These are phyloP conservation scores for Carallia brachiata DNA, from an alignment of 345 rosid genomes.

Conservation along the genomic window DNA sequence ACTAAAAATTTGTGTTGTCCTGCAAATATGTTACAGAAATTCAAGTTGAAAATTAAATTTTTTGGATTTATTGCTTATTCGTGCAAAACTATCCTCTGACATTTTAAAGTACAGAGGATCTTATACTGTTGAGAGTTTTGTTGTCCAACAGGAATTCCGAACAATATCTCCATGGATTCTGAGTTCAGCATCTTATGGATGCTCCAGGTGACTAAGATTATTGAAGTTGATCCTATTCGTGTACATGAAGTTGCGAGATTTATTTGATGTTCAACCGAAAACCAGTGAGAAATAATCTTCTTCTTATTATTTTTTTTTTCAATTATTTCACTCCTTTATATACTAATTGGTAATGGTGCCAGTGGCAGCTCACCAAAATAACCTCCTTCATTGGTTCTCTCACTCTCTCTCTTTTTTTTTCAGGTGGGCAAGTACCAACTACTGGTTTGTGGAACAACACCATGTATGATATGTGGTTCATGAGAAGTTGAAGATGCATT, in stretches of 20 bases:
- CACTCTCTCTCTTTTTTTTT: conserved; percentile 1
- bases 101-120: background rate
- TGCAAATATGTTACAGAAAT: background rate
- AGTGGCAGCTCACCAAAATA: conserved; percentile 8
- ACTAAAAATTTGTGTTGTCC: too few relatives aligned
- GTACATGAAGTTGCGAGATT: conserved; percentile 94
- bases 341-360: conserved; percentile 7
- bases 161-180: background rate
- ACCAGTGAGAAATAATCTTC: conserved; percentile 51
- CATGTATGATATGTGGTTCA: conserved; percentile 96
- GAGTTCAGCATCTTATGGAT: conserved; percentile 11
- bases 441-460: conserved; percentile 97
- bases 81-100: background rate
- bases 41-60: background rate
- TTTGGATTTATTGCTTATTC: background rate
- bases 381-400: conserved; percentile 3
- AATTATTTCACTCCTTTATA: conserved; percentile 4
- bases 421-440: conserved; percentile 97
- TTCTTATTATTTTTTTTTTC: background rate
- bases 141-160: background rate
- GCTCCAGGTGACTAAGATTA: conserved; percentile 74
- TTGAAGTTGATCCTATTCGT: conserved; percentile 89
- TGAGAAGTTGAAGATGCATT: conserved; percentile 83
- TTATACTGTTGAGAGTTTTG: background rate
- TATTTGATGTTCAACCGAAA: conserved; percentile 92